Conservation (phyloP, 2,329 filamentous ascomycete genomes). For the Neocatenulostroma microsporum region DNA sequence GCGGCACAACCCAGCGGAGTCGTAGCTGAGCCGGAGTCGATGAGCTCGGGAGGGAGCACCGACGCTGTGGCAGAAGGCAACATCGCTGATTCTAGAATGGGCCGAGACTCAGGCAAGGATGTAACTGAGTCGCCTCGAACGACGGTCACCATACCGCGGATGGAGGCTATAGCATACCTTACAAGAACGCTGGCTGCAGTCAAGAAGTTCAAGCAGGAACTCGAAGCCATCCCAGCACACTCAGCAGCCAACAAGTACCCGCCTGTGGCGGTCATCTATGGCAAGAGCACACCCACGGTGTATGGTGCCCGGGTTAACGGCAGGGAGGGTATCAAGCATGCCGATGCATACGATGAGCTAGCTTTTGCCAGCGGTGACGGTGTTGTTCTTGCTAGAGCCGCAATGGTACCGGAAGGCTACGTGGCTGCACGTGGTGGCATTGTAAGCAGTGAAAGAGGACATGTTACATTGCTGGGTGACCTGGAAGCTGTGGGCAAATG, state of each 20-base stretch:
- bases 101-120: slow-evolving; percentile 5
- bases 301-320: slow-evolving; percentile 69
- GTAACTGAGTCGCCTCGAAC: slow-evolving; percentile 24
- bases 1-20: slow-evolving; percentile 17
- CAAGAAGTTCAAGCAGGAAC: slow-evolving; percentile 67
- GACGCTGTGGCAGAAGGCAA: slow-evolving; percentile 37
- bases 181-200: slow-evolving; percentile 63
- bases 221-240: slow-evolving; percentile 54
- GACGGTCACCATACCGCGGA: slow-evolving; percentile 47
- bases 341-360: slow-evolving; percentile 77
- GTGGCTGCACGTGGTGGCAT: slow-evolving; percentile 63
- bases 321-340: slow-evolving; percentile 63
- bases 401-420: slow-evolving; percentile 79
- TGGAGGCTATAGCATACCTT: slow-evolving; percentile 59
- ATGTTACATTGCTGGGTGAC: slow-evolving; percentile 81
- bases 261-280: slow-evolving; percentile 74
- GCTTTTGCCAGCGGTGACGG: slow-evolving; percentile 83
- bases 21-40: slow-evolving; percentile 19
- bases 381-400: slow-evolving; percentile 75
- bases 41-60: slow-evolving; percentile 20
- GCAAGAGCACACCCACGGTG: slow-evolving; percentile 78
- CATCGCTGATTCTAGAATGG: slow-evolving; percentile 32
- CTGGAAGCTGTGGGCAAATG: slow-evolving; percentile 71
- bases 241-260: slow-evolving; percentile 67
- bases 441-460: slow-evolving; percentile 73